phyloP scores from a whole-genome alignment of 768 basidiomycete species.

The Psilocybe tampanensis region DNA sequence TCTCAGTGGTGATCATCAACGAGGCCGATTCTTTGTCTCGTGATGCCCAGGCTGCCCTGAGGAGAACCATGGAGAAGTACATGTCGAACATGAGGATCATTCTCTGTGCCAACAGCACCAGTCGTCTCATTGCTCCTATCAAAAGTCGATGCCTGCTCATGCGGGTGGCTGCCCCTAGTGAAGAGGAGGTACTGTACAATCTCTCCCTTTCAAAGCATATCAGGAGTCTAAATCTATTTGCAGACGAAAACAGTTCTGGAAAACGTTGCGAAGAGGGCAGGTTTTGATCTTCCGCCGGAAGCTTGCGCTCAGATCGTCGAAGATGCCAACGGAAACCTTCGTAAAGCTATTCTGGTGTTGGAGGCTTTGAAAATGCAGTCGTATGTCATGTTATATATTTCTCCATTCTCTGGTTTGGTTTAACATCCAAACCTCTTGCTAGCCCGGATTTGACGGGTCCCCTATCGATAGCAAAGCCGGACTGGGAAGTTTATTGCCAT shows the following conservation, averaged over 20 bases:
- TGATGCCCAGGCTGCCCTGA: conserved; percentile 95
- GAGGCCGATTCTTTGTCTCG: conserved; percentile 94
- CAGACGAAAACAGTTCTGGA: conserved; percentile 84
- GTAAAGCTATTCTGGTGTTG: conserved; percentile 92
- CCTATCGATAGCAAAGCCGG: conserved; percentile 90
- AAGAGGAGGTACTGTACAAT: conserved; percentile 60
- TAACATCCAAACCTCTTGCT: conserved; percentile 4
- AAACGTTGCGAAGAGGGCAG: conserved; percentile 78
- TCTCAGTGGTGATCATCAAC: conserved; percentile 93
- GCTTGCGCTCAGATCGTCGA: conserved; percentile 75
- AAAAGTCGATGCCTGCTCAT: conserved; percentile 93
- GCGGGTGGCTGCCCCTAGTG: conserved; percentile 85
- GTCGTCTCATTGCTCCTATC: conserved; percentile 95
- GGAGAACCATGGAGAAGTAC: conserved; percentile 99
- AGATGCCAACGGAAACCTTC: conserved; percentile 86
- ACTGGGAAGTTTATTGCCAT: conserved; percentile 97
- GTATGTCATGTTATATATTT: conserved; percentile 53
- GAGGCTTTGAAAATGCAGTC: conserved; percentile 98
- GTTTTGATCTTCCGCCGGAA: conserved; percentile 79
- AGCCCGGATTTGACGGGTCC: conserved; percentile 85
- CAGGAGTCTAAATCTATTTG: neutral
- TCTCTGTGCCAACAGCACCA: conserved; percentile 94
- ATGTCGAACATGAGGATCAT: conserved; percentile 98
- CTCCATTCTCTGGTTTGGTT: neutral
- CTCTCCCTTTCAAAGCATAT: conserved; percentile 3